Percentiles rank a stretch among this genome's conserved stretches.
phyloP scores from a whole-genome alignment of 805 yeast species.

The Zygoascus biomembranicola region DNA sequence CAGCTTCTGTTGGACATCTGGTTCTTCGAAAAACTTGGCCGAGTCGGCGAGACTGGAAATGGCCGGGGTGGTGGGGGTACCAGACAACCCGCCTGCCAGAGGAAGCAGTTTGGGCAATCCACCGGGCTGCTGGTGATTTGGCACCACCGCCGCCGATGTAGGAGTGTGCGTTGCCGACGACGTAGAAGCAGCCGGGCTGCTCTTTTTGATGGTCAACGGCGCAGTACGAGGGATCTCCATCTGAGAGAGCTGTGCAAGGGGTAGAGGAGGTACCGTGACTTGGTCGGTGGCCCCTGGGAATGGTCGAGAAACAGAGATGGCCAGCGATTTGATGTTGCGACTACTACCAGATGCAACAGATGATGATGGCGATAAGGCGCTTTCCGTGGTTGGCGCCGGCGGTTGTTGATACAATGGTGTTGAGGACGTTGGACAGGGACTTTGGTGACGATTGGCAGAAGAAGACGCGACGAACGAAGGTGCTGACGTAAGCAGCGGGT shows the following conservation, averaged over 20 bases:
- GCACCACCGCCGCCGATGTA: not conserved
- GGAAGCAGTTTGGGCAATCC: not conserved
- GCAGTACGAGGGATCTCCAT: not conserved
- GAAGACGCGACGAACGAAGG: too few species aligned
- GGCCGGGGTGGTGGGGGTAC: not conserved
- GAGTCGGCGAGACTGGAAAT: not conserved
- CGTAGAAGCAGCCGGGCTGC: not conserved
- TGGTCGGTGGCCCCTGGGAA: not conserved
- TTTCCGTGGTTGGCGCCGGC: too few species aligned
- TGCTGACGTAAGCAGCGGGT: too few species aligned
- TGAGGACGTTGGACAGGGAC: too few species aligned
- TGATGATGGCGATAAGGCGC: too few species aligned
- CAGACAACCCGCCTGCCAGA: not conserved
- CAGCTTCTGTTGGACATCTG: conserved; percentile 13
- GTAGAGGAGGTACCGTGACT: not conserved
- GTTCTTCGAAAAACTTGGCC: conserved; percentile 17
- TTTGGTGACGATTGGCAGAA: too few species aligned
- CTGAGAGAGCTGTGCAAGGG: not conserved
- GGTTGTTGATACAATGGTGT: too few species aligned
- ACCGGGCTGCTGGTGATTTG: not conserved
- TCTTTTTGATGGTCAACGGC: not conserved
- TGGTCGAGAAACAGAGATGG: not conserved
- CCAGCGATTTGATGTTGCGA: not conserved
- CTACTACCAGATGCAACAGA: not conserved
- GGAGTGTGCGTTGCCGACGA: not conserved